Evolutionary conservation across 1,284 basidiomycete genomes (phyloP).

Genomic region (Golubevia pallescens): DNA sequence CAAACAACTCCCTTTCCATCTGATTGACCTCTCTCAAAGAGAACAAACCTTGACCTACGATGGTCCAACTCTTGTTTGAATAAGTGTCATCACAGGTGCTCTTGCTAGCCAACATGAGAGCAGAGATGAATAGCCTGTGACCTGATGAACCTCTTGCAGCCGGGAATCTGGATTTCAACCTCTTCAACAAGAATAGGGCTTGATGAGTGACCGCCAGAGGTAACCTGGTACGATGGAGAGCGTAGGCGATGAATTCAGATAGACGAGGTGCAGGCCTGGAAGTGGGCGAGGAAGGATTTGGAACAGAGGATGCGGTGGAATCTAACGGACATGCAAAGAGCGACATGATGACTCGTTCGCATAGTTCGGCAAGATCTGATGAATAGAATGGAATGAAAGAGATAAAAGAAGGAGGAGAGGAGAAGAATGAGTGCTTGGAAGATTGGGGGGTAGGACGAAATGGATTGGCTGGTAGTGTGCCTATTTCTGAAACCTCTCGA

Average conservation of each 20-base stretch:
- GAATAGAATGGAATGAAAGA: not conserved
- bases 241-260: constrained; percentile 64
- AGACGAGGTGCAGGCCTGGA: constrained; percentile 41
- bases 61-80: constrained; percentile 64
- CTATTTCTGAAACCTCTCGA: no score
- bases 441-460: not conserved
- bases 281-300: constrained; percentile 17
- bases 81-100: constrained; percentile 63
- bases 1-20: constrained; percentile 64
- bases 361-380: constrained; percentile 42
- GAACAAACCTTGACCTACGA: constrained; percentile 62
- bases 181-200: constrained; percentile 53
- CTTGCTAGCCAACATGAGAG: constrained; percentile 63
- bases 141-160: constrained; percentile 61
- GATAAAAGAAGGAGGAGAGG: not conserved
- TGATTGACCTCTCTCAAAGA: constrained; percentile 61
- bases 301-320: constrained; percentile 44
- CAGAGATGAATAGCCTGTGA: constrained; percentile 64
- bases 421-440: not conserved
- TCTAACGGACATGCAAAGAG: constrained; percentile 55
- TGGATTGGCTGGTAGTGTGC: no score
- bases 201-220: constrained; percentile 57
- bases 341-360: constrained; percentile 48
- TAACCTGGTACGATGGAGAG: constrained; percentile 59
- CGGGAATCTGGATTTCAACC: constrained; percentile 61